A percentile compares a stretch with the other conserved stretches of the same genome.
Evolutionary conservation across 208 protist genomes (phyloP).

Genomic region (Balamuthia mandrillaris): DNA sequence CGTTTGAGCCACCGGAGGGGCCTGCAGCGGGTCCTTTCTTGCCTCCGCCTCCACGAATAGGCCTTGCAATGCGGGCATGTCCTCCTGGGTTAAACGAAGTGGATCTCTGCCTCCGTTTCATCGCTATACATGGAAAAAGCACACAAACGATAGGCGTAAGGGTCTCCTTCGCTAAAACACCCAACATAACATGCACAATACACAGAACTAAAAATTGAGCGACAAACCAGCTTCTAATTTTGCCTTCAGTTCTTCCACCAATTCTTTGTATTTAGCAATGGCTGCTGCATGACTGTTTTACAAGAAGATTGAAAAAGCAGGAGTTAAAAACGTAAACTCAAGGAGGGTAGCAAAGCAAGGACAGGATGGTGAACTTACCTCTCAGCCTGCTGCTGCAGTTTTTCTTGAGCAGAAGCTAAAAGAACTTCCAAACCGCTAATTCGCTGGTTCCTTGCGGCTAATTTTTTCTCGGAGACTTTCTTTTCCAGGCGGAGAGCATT

Average conservation of each 20-base stretch:
- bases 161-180: too few relatives aligned
- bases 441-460: conserved; percentile 12
- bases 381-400: conserved; percentile 20
- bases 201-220: not conserved
- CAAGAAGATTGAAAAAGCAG: not conserved
- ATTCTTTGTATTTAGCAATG: conserved; percentile 8
- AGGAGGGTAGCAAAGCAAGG: not conserved
- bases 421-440: conserved; percentile 21
- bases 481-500: conserved; percentile 5
- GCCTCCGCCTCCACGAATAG: conserved; percentile 12
- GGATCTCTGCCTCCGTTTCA: not conserved
- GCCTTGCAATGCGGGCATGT: conserved; percentile 2
- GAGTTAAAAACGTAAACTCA: not conserved
- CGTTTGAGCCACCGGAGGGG: too few relatives aligned
- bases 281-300: not conserved
- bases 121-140: not conserved
- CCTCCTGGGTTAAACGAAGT: not conserved
- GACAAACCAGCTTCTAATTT: not conserved
- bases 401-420: not conserved
- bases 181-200: not conserved
- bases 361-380: not conserved
- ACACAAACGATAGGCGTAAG: not conserved
- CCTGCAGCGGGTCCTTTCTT: too few relatives aligned
- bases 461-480: conserved; percentile 27
- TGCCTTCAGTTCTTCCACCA: conserved; percentile 1